phyloP scores from a whole-genome alignment of 2,329 filamentous ascomycete species.

The Pseudogymnoascus pannorum region DNA sequence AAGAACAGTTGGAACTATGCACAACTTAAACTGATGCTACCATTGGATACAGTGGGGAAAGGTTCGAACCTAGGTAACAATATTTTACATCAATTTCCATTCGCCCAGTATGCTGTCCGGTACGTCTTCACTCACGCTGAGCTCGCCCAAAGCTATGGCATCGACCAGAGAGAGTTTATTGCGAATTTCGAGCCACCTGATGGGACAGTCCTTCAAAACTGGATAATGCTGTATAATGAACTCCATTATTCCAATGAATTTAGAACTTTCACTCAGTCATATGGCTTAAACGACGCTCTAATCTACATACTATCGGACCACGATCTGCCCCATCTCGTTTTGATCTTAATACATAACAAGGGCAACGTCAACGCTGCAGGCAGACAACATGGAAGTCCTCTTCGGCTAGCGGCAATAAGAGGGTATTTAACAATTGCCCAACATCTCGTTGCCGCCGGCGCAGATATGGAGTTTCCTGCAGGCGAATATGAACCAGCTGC shows the following conservation, averaged over 20 bases:
- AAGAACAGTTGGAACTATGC: background rate
- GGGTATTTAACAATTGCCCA: background rate
- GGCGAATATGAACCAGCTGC: background rate
- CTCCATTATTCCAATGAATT: background rate
- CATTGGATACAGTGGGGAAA: conserved; percentile 12
- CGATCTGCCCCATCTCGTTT: background rate
- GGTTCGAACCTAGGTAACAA: conserved; percentile 9
- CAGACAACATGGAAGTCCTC: background rate
- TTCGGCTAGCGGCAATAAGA: background rate
- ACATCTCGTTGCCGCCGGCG: background rate
- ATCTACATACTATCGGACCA: background rate
- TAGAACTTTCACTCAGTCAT: too few relatives aligned
- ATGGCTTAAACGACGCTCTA: background rate
- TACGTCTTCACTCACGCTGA: conserved; percentile 36
- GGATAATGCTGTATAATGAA: background rate
- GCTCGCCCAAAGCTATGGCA: conserved; percentile 21
- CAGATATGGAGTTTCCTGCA: background rate
- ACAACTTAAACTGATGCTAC: conserved; percentile 16
- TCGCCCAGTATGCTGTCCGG: conserved; percentile 37
- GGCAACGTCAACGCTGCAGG: background rate
- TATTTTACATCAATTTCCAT: conserved; percentile 29
- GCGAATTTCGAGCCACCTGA: background rate
- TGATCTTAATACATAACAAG: background rate
- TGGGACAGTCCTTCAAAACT: background rate
- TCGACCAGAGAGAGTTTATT: background rate